Percentiles rank a stretch among this genome's conserved stretches.
phyloP scores from a whole-genome alignment of 352 stramenopile genomes.

The Globisporangium heterothallicum region DNA sequence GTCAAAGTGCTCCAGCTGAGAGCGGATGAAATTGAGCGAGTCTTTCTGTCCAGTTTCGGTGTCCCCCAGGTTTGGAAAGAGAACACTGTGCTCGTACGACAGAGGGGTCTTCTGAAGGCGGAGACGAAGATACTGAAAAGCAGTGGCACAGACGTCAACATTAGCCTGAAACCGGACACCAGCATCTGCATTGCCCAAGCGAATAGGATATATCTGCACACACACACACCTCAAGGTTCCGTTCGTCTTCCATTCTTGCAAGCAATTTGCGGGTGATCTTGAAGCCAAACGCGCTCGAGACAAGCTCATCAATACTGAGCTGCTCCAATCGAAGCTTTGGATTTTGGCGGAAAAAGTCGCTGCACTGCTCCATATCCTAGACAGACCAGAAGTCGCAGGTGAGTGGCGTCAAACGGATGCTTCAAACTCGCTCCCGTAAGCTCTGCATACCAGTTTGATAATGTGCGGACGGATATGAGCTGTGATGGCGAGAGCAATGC shows the following conservation, averaged over 20 bases:
- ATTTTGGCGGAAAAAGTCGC: slow-evolving; percentile 62
- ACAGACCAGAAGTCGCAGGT: neutral
- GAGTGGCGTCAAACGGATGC: neutral
- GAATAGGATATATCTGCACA: neutral
- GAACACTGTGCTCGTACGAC: slow-evolving; percentile 51
- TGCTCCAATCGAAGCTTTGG: slow-evolving; percentile 40
- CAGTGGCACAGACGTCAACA: slow-evolving; percentile 1
- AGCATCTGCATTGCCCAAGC: too few relatives aligned
- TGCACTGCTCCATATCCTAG: slow-evolving; percentile 72
- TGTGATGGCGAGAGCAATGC: slow-evolving; percentile 61
- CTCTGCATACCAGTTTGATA: slow-evolving; percentile 40
- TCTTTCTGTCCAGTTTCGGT: slow-evolving; percentile 29
- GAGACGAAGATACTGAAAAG: slow-evolving; percentile 59
- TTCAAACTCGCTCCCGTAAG: neutral
- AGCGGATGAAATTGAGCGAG: slow-evolving; percentile 51
- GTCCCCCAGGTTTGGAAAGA: slow-evolving; percentile 66
- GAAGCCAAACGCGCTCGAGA: slow-evolving; percentile 39
- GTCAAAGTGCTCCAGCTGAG: slow-evolving; percentile 57
- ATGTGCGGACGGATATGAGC: slow-evolving; percentile 48
- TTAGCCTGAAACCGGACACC: too few relatives aligned
- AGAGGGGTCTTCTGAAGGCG: slow-evolving; percentile 55
- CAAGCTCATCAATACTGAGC: slow-evolving; percentile 32
- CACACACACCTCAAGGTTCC: slow-evolving; percentile 54
- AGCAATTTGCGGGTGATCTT: slow-evolving; percentile 67
- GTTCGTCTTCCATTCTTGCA: slow-evolving; percentile 55